Evolutionary conservation across 1,284 basidiomycete species (phyloP), one percentile per base, ranked within the genome.

Genomic region (Lentinula novae-zelandiae): DNA sequence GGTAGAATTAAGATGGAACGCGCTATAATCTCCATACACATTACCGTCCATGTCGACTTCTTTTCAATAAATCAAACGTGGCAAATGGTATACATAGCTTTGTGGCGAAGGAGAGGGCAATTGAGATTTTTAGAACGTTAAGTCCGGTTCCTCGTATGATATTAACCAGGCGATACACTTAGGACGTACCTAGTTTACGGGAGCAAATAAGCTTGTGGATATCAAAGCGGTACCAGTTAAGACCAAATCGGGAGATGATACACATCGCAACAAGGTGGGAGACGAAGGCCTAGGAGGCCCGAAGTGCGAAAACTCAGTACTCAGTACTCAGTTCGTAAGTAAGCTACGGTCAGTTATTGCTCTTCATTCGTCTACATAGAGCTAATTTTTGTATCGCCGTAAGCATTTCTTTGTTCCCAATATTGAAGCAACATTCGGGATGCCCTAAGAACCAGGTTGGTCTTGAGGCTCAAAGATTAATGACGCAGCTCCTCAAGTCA

Each of bases 1-100:
- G 70, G 78, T 90, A 1, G 90, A 93, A 74, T 80, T 93, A 82
- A 79, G 81, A 17, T 76, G 72, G 70, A 34, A 46, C 31, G 53
- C 34, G 31, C 9, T 27, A 34, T 8, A 51, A 6, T 15, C 7
- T 8, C 44, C 17, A 22, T 46, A 20, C 17, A 46, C 44, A 44
- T 44, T n/a, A 5, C 13, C 17, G 20, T 39, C 5, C 17, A 44
- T 22, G 15, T 17, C 8, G 17, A 46, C 44, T 46, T 34, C 49
- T 50, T 50, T 49, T 49, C 48, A 49, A 44, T 44, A n/a, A 17
- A 31, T 49, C 22, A 50, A 34, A 34, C 22, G 49, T 50, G 49
- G 49, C 49, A 17, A 27, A 50, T 50, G 49, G 31, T 50, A 50
- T 9, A 46, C 17, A 46, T 20, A 46, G 42, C 44, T 46, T 46